Percentiles rank a stretch among this genome's conserved stretches.
phyloP scores from a whole-genome alignment of 352 stramenopile species.

The Pythium apleroticum region DNA sequence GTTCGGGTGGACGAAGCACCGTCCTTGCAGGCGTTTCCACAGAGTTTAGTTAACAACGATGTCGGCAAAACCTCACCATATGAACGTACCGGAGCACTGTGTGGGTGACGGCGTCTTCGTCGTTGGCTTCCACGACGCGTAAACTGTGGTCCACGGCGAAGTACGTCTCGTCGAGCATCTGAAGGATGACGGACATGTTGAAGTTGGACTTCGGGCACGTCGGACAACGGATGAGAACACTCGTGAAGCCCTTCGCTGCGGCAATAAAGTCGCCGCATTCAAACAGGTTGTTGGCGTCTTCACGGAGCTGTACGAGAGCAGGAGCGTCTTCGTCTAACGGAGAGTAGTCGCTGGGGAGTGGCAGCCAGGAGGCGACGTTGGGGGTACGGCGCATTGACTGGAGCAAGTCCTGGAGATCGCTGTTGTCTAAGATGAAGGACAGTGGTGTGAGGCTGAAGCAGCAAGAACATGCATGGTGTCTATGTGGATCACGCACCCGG shows the following conservation, averaged over 20 bases:
- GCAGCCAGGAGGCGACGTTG: conserved; percentile 4
- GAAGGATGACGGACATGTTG: conserved; percentile 74
- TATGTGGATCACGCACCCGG: neutral
- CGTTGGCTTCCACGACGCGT: conserved; percentile 58
- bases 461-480: neutral
- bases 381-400: neutral
- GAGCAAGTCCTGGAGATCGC: neutral
- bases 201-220: conserved; percentile 68
- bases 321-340: neutral
- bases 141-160: conserved; percentile 70
- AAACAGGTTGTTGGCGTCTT: conserved; percentile 43
- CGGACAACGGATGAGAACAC: conserved; percentile 46
- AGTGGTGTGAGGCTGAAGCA: neutral
- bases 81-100: conserved; percentile 59
- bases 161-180: conserved; percentile 66
- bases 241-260: conserved; percentile 47
- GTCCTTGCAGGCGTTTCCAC: conserved; percentile 49
- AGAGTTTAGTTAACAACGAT: neutral
- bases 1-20: conserved; percentile 63
- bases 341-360: neutral
- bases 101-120: conserved; percentile 75
- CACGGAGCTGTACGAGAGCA: conserved; percentile 42
- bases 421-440: neutral
- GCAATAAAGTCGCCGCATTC: conserved; percentile 53
- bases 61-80: neutral